phyloP scores from a whole-genome alignment of 2,329 filamentous ascomycete genomes.

The Zymoseptoria tritici region DNA sequence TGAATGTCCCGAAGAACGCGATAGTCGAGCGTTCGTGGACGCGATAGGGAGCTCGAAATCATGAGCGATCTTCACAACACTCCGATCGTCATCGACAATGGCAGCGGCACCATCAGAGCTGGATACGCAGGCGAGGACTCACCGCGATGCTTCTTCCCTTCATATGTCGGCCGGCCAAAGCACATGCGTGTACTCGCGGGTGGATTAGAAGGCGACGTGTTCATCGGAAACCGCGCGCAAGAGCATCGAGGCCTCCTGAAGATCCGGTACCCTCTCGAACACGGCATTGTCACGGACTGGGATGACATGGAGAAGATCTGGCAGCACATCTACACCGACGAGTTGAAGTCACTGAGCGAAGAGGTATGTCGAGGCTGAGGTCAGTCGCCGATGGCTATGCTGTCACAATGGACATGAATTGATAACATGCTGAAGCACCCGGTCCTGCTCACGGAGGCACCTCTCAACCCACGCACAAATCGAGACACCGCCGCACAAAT shows the following conservation, averaged over 20 bases:
- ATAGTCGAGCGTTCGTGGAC: conserved; percentile 15
- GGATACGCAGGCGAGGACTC: conserved; percentile 94
- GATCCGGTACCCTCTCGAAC: conserved; percentile 91
- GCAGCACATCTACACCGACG: conserved; percentile 95
- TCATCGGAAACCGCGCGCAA: conserved; percentile 87
- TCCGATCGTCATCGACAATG: conserved; percentile 97
- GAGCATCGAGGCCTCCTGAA: conserved; percentile 89
- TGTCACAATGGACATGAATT: background rate
- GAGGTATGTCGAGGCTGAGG: conserved; percentile 53
- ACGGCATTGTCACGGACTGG: conserved; percentile 98
- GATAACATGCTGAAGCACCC: conserved; percentile 58
- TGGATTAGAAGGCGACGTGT: conserved; percentile 90
- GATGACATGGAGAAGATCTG: conserved; percentile 99
- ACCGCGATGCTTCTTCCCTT: conserved; percentile 95
- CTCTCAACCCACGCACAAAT: conserved; percentile 89
- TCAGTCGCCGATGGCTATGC: conserved; percentile 7
- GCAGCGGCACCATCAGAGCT: conserved; percentile 92
- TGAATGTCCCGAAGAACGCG: conserved; percentile 14
- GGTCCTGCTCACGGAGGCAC: conserved; percentile 90
- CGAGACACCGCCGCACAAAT: conserved; percentile 95
- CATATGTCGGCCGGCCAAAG: conserved; percentile 92
- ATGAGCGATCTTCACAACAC: conserved; percentile 86
- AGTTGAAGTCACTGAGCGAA: conserved; percentile 92
- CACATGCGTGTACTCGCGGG: conserved; percentile 93
- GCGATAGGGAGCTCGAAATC: conserved; percentile 8